phyloP scores from a whole-genome alignment of 306 rosid species.

The Pueraria montana region DNA sequence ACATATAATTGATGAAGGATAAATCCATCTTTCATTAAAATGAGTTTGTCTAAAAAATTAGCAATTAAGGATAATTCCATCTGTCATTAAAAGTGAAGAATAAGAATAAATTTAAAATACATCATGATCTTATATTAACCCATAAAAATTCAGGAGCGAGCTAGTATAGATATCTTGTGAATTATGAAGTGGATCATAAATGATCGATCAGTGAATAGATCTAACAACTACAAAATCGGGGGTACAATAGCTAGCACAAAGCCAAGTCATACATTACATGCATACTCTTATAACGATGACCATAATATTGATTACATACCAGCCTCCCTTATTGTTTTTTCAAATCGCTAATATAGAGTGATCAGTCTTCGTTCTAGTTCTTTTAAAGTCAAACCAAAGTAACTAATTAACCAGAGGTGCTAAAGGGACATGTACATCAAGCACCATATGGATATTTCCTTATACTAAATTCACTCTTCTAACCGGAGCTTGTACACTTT shows the following conservation, averaged over 20 bases:
- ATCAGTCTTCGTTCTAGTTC: not conserved
- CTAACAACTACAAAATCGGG: not conserved
- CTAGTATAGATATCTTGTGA: not conserved
- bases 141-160: not conserved
- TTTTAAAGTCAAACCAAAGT: not conserved
- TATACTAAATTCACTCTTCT: not conserved
- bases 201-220: not conserved
- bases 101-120: not conserved
- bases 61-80: not conserved
- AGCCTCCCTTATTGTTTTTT: not conserved
- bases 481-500: not conserved
- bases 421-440: conserved; percentile 27
- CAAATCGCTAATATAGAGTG: not conserved
- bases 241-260: not conserved
- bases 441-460: not conserved
- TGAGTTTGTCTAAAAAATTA: not conserved
- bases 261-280: not conserved
- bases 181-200: not conserved
- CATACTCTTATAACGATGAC: not conserved
- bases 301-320: conserved; percentile 11
- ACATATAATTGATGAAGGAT: not conserved
- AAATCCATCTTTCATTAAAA: not conserved
- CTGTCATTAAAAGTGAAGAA: not conserved
- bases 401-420: conserved; percentile 15
- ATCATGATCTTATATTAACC: not conserved